Base-by-base conservation (phyloP, 1,284 basidiomycete genomes). In the Mycosarcoma mackinlayi region DNA sequence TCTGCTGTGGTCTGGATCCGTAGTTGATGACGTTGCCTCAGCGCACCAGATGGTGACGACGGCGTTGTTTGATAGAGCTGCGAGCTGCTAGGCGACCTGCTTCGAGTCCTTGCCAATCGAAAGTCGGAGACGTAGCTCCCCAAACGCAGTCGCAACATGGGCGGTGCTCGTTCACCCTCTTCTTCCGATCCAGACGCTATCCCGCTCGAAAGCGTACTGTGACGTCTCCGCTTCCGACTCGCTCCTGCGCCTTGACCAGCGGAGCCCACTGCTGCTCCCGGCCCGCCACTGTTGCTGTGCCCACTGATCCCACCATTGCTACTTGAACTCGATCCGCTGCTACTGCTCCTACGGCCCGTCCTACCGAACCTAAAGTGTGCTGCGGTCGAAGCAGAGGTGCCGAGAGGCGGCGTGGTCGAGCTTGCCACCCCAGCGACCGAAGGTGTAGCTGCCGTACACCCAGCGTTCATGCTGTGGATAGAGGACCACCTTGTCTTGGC, bases 181-280 rank as follows among this genome's bases (percentile, higher is more conserved):
- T 68, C 49, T 5, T 68, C 65, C 49, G 65, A 68, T n/a, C 53
- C 61, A 3, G 50, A 53, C 4, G 49, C 61, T 4, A 58, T 34
- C 1, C 50, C 55, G 25, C 50, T 68, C 21, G 44, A 45, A 0
- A 66, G 47, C 4, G 65, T 62, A 28, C 58, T 68, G 23, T 64
- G 55, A 14, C 65, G 44, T 24, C 65, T 34, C 8, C 65, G 41
- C 50, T 68, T 68, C 31, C 38, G 38, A 5, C 21, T 39, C n/a
- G 19, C 37, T 24, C 16, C 21, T 30, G 6, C n/a, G 16, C 18
- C 28, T 21, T 25, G 18, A 6, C 6, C 10, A 4, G 18, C 2
- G 6, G 19, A 23, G 19, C n/a, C n/a, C n/a, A n/a, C 30, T n/a
- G 45, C 11, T 6, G n/a, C 10, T 6, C 3, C 25, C n/a, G n/a